These are phyloP conservation scores for Lanmaoa pseudosensibilis DNA, from an alignment of 768 basidiomycete species.

Conservation along the genomic window DNA sequence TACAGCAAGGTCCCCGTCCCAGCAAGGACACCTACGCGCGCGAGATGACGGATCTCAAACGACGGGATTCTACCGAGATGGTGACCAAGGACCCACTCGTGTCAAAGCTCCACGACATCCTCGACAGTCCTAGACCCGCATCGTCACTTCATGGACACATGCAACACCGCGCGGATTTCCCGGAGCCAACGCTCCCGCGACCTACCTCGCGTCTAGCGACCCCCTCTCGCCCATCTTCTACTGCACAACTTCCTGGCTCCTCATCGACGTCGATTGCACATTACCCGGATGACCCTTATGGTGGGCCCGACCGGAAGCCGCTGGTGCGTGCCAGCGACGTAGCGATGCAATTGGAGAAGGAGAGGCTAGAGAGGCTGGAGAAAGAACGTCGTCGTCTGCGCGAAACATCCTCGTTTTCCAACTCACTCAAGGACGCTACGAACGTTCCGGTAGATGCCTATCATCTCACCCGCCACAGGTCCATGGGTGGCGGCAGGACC, in stretches of 20 bases:
- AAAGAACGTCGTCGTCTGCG: slow-evolving; percentile 31
- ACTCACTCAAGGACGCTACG: slow-evolving; percentile 32
- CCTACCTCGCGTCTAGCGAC: slow-evolving; percentile 23
- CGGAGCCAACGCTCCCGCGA: slow-evolving; percentile 25
- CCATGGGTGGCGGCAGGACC: slow-evolving; percentile 16
- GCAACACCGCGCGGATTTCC: slow-evolving; percentile 30
- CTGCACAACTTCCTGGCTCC: slow-evolving; percentile 17
- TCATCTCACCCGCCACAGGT: slow-evolving; percentile 21
- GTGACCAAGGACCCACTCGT: slow-evolving; percentile 33
- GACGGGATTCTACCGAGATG: slow-evolving; percentile 20
- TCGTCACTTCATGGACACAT: slow-evolving; percentile 43
- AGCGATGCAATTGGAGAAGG: slow-evolving; percentile 53
- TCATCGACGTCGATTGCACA: slow-evolving; percentile 19
- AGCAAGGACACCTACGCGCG: slow-evolving; percentile 14
- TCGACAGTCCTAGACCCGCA: slow-evolving; percentile 42
- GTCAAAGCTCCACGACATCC: slow-evolving; percentile 47
- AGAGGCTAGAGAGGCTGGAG: slow-evolving; percentile 38
- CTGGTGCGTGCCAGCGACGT: slow-evolving; percentile 53
- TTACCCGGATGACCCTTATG: slow-evolving; percentile 12
- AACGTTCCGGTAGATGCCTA: slow-evolving; percentile 22
- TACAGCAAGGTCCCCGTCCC: slow-evolving; percentile 18
- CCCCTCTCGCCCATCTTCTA: slow-evolving; percentile 25
- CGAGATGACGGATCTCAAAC: slow-evolving; percentile 27
- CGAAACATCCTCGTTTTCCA: slow-evolving; percentile 15
- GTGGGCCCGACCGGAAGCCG: slow-evolving; percentile 22